Evolutionary conservation across 225 moss, liverwort and hornwort genomes (phyloP), one percentile per base, ranked within the genome.

Genomic region (Asterella californica): DNA sequence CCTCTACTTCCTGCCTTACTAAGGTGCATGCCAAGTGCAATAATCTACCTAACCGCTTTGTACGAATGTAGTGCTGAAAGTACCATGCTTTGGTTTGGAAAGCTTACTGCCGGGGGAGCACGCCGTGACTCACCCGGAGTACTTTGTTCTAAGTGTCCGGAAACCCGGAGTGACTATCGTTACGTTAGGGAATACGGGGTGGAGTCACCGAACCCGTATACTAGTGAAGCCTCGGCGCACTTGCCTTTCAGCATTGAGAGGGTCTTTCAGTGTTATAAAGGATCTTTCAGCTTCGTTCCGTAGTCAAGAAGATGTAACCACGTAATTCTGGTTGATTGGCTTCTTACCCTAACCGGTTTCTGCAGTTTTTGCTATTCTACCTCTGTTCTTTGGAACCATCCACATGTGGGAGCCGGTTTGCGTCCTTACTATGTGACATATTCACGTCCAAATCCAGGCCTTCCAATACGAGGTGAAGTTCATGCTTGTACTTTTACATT

Each of bases 321-420:
- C 11, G n/a, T 38, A 22, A 2, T 8, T 29, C 4, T 30, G 6
- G 52, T 19, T 33, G 27, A 19, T 11, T 53, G 6, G 18, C 49
- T n/a, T 27, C 52, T 47, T 53, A 74, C 52, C 15, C 22, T 59
- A 9, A 18, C n/a, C n/a, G 47, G 18, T 1, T 9, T 54, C 32
- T 83, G 79, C 88, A 99, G 80, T 99, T 99, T 38, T 83, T 99
- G 30, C 83, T 99, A 18, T 99, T 99, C 84, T 94, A 90, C 74
- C 55, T 99, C 12, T 99, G 99, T 74, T 92, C 99, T n/a, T 88
- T 99, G 61, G 91, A 90, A 17, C 99, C 99, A 32, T 84, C 79
- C 19, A 90, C 88, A 5, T 99, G 95, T 76, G 93, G 95, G 8
- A 89, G 87, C 25, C 88, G 86, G 27, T 99, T 99, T 54, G 92